These are phyloP conservation scores for Leersia perrieri DNA, from an alignment of 176 grass and related monocot genomes.

Conservation along the genomic window DNA sequence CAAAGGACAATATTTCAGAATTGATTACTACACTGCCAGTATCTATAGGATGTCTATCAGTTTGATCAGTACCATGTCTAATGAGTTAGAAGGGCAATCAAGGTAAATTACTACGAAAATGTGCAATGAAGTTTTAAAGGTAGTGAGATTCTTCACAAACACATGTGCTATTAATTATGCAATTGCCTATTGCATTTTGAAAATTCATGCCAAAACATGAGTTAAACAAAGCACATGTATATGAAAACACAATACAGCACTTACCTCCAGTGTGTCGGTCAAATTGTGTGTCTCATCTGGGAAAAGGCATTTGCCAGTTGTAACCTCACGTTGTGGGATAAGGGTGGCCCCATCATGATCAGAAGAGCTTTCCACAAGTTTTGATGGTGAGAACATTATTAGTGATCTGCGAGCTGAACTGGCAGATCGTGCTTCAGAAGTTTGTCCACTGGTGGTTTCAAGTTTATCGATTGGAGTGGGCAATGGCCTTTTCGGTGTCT, in stretches of 20 bases:
- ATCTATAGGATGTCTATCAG: not conserved
- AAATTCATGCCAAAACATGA: not conserved
- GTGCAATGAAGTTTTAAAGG: not conserved
- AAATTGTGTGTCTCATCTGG: slow-evolving; percentile 32
- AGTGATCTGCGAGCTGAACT: slow-evolving; percentile 80
- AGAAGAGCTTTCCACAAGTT: slow-evolving; percentile 36
- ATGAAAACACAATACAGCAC: not conserved
- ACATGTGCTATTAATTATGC: not conserved
- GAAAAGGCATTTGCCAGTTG: slow-evolving; percentile 35
- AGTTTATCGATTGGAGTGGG: slow-evolving; percentile 57
- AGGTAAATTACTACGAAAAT: no score
- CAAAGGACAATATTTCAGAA: not conserved
- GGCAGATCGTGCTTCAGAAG: slow-evolving; percentile 53
- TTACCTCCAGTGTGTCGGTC: slow-evolving; percentile 37
- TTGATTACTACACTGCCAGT: not conserved
- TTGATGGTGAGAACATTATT: slow-evolving; percentile 52
- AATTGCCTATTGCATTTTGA: not conserved
- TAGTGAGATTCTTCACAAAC: not conserved
- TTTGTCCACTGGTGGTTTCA: slow-evolving; percentile 31
- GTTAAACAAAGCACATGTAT: not conserved
- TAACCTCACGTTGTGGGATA: slow-evolving; percentile 20
- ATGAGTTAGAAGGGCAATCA: not conserved
- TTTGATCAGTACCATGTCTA: not conserved
- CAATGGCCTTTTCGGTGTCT: slow-evolving; percentile 71
- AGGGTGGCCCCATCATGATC: not conserved